phyloP scores from a whole-genome alignment of 2,329 filamentous ascomycete genomes.

The Penicillium vulpinum region DNA sequence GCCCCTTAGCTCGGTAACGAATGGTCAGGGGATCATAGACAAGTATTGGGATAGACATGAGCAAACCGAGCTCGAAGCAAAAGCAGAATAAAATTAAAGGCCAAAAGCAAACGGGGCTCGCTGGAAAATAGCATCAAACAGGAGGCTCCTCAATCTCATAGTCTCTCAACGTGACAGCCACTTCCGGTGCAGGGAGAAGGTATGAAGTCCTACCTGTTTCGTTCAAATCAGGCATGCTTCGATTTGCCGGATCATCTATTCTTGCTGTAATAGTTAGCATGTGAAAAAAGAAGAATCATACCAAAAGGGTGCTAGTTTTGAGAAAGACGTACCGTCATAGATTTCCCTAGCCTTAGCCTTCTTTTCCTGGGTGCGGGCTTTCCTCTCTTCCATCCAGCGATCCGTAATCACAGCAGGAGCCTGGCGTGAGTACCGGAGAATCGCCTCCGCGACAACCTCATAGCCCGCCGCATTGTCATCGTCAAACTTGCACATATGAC shows the following conservation, averaged over 20 bases:
- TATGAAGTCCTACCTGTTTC: constrained; percentile 35
- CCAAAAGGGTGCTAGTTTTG: not conserved
- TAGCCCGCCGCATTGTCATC: constrained; percentile 66
- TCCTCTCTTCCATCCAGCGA: constrained; percentile 62
- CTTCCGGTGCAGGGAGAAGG: constrained; percentile 33
- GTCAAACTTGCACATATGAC: constrained; percentile 71
- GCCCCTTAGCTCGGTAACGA: not conserved
- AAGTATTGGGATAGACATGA: not conserved
- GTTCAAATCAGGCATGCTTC: constrained; percentile 29
- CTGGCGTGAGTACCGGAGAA: constrained; percentile 50
- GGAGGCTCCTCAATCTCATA: constrained; percentile 43
- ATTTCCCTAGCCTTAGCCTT: constrained; percentile 42
- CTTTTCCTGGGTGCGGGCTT: constrained; percentile 37
- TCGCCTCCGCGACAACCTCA: constrained; percentile 51
- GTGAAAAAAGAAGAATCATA: not conserved
- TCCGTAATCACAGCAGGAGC: constrained; percentile 56
- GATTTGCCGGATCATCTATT: constrained; percentile 22
- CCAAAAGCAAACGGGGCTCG: not conserved
- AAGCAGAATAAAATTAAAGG: not conserved
- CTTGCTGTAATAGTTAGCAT: constrained; percentile 14
- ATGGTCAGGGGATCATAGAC: constrained; percentile 10
- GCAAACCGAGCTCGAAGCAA: not conserved
- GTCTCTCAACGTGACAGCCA: constrained; percentile 32
- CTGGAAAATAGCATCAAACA: constrained; percentile 10
- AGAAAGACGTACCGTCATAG: constrained; percentile 31